A percentile compares a stretch with the other conserved stretches of the same genome.
These are phyloP conservation scores for Alternaria metachromatica DNA, from an alignment of 2,329 filamentous ascomycete genomes.

Conservation along the genomic window DNA sequence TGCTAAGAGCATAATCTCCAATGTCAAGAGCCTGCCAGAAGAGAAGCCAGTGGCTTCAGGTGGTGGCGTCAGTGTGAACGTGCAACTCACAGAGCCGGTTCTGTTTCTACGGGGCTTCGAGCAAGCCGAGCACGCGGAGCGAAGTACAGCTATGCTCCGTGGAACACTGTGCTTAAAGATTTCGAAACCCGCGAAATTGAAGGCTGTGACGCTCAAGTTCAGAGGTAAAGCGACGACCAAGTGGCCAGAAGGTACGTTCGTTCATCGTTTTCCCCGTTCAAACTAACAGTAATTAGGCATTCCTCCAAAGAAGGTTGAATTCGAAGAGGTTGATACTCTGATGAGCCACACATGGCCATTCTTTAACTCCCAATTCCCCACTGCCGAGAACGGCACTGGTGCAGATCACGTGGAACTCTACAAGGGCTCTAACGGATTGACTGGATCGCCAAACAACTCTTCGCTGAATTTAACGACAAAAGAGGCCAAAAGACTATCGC, in stretches of 20 bases:
- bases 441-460: conserved; percentile 55
- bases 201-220: conserved; percentile 86
- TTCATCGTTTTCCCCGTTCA: not conserved
- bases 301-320: conserved; percentile 82
- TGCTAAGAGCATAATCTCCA: conserved; percentile 44
- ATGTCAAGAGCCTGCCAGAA: conserved; percentile 46
- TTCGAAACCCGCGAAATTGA: conserved; percentile 90
- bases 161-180: conserved; percentile 83
- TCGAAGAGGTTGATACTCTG: conserved; percentile 82
- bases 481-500: conserved; percentile 72
- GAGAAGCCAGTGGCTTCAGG: conserved; percentile 79
- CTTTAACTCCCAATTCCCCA: conserved; percentile 77
- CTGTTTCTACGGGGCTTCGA: conserved; percentile 82
- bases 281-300: conserved; percentile 63
- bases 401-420: conserved; percentile 68
- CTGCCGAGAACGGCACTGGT: conserved; percentile 66
- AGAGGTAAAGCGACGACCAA: conserved; percentile 85
- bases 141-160: conserved; percentile 81
- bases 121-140: conserved; percentile 67
- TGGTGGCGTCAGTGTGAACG: conserved; percentile 76
- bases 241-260: conserved; percentile 81
- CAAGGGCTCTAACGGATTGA: conserved; percentile 51
- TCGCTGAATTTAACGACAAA: conserved; percentile 53
- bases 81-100: conserved; percentile 79
- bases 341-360: conserved; percentile 90